A percentile compares a stretch with the other conserved stretches of the same genome.
Conservation (phyloP, 192 early-diverging fungal genomes). For the Dispira parvispora region DNA sequence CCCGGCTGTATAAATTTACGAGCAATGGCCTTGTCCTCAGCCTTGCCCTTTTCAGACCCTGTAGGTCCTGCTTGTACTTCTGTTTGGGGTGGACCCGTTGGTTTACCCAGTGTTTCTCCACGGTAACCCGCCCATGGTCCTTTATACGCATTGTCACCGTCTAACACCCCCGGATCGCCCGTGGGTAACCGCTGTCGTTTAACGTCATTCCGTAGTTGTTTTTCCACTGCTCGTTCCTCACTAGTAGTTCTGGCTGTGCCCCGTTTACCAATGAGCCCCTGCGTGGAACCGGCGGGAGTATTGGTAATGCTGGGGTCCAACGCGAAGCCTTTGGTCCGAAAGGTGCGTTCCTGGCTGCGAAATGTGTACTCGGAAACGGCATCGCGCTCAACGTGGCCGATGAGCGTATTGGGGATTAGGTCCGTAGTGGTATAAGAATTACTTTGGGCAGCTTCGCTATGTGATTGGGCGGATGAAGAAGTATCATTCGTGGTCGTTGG, state of each 20-base stretch:
- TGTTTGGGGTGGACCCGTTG: conserved; percentile 24
- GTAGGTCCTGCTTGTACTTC: conserved; percentile 4
- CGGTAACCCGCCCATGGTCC: conserved; percentile 95
- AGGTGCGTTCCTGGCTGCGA: conserved; percentile 69
- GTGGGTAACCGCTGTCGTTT: conserved; percentile 54
- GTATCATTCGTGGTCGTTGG: too few species aligned
- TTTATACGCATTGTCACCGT: conserved; percentile 58
- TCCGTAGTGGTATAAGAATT: too few species aligned
- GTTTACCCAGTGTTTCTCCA: conserved; percentile 50
- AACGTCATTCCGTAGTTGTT: conserved; percentile 19
- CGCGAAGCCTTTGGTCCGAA: conserved; percentile 61
- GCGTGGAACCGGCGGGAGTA: conserved; percentile 26
- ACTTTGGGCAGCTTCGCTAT: too few species aligned
- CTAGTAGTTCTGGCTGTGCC: conserved; percentile 16
- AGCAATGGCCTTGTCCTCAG: not conserved
- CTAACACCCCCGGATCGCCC: conserved; percentile 56
- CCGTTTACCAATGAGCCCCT: conserved; percentile 38
- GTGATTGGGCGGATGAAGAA: too few species aligned
- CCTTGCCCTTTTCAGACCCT: conserved; percentile 10
- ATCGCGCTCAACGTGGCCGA: conserved; percentile 67
- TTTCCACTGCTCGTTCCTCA: not conserved
- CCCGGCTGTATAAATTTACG: conserved; percentile 18
- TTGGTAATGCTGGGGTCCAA: conserved; percentile 49
- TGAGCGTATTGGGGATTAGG: conserved; percentile 24
- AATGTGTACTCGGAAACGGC: conserved; percentile 56